A percentile compares a stretch with the other conserved stretches of the same genome.
These are phyloP conservation scores for Encephalitozoon hellem DNA, from an alignment of 371 early-diverging fungal genomes.

Conservation along the genomic window DNA sequence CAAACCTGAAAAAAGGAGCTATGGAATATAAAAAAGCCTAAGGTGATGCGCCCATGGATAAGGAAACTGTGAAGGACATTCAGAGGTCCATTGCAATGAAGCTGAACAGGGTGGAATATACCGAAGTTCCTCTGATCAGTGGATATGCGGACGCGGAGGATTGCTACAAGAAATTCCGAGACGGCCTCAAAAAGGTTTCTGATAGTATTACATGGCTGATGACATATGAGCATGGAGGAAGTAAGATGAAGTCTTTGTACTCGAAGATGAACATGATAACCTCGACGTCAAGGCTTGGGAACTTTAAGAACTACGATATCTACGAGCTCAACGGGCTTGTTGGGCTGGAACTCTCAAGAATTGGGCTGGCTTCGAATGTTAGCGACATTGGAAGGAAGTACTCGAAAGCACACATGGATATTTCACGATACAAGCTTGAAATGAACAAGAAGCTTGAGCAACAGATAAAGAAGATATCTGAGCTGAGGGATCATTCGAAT, in stretches of 20 bases:
- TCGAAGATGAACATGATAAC: constrained; percentile 39
- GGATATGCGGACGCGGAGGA: constrained; percentile 50
- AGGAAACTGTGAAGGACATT: constrained; percentile 31
- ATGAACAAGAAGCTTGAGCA: constrained; percentile 45
- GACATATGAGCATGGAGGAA: constrained; percentile 51
- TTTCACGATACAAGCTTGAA: constrained; percentile 41
- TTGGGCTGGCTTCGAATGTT: not conserved
- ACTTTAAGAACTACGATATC: constrained; percentile 45
- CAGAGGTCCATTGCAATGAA: constrained; percentile 42
- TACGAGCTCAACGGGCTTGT: constrained; percentile 40
- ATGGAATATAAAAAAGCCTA: not conserved
- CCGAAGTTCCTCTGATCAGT: constrained; percentile 36
- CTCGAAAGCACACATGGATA: constrained; percentile 37
- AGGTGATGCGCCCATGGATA: constrained; percentile 1
- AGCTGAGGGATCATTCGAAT: constrained; percentile 29
- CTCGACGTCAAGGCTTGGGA: constrained; percentile 22
- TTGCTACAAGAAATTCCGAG: constrained; percentile 45
- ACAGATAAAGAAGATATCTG: constrained; percentile 27
- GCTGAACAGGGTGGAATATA: constrained; percentile 54
- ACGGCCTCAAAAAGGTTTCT: constrained; percentile 24
- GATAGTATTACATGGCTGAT: constrained; percentile 31
- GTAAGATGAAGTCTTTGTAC: constrained; percentile 40
- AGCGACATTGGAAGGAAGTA: constrained; percentile 23
- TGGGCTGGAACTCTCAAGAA: constrained; percentile 1
- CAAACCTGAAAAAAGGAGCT: constrained; percentile 1